Base-by-base conservation (phyloP, 2,329 filamentous ascomycete species). In the Clonostachys sp. region DNA sequence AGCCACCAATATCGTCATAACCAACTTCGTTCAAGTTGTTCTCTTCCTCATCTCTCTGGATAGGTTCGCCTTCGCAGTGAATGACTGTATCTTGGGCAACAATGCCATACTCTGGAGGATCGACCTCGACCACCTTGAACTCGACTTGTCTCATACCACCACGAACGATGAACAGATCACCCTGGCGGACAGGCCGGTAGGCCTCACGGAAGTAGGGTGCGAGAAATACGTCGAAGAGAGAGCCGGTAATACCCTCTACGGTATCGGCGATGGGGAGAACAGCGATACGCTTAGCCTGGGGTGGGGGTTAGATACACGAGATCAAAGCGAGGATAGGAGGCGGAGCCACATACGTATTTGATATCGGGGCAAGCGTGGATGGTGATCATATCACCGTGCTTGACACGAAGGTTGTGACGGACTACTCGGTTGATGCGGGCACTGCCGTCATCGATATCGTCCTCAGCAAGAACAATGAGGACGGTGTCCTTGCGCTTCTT, bases 401-500 rank as follows among this genome's bases (percentile, higher is more conserved):
- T 97, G 62, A 99, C 92, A 49, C 94, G 87, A 54, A 99, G 82
- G 73, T 99, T 99, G 80, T 97, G 94, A 68, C 94, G 87, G 62
- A 97, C 91, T 53, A 97, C 94, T 69, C 95, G 89, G 81, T 99
- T 99, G 78, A 99, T 94, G 63, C 94, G 88, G 59, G 89, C 94
- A 61, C 87, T 96, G 58, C 94, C 94, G 65, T 99, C 94, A 75
- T 99, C 94, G 47, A 99, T 86, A 55, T 99, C 94, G 63, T 99
- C 94, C 68, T 99, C 94, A 54, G 91, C 91, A 12, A 99, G 81
- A 50, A 99, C 95, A 63, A 99, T 97, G 64, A 99, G 78, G 51
- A 97, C 94, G 5, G 94, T 99, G 66, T 99, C 94, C 81, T 96
- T 96, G 73, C 94, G 84, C 88, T 97, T 99, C 85, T 99, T 99